These are phyloP conservation scores for Alternaria metachromatica DNA, from an alignment of 2,329 filamentous ascomycete species.

Conservation along the genomic window DNA sequence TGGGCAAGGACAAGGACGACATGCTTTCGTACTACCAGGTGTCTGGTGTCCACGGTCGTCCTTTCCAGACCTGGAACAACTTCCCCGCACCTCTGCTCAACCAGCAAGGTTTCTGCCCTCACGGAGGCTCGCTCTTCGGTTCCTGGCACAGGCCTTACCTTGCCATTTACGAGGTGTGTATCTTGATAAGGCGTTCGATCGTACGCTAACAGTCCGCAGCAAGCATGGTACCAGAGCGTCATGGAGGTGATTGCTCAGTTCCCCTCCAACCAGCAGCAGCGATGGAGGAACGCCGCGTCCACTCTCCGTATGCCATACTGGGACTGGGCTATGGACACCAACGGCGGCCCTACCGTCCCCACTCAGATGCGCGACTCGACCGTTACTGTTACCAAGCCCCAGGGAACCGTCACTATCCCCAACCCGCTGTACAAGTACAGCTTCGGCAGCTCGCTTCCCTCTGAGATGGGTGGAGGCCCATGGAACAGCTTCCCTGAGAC, in stretches of 20 bases:
- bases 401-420: conserved; percentile 46
- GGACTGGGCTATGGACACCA: conserved; percentile 55
- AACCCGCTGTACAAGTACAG: conserved; percentile 58
- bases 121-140: conserved; percentile 76
- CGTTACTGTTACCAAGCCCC: conserved; percentile 53
- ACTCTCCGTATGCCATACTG: conserved; percentile 56
- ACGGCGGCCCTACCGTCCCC: conserved; percentile 37
- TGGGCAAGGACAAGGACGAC: conserved; percentile 68
- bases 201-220: conserved; percentile 35
- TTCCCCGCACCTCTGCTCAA: conserved; percentile 52
- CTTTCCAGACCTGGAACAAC: conserved; percentile 65
- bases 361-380: conserved; percentile 50
- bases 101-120: conserved; percentile 74
- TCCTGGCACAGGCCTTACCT: conserved; percentile 87
- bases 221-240: conserved; percentile 52
- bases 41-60: conserved; percentile 80
- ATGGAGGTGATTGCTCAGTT: conserved; percentile 52
- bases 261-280: conserved; percentile 46
- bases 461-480: conserved; percentile 53
- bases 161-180: conserved; percentile 62
- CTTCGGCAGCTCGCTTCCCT: conserved; percentile 60
- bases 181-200: neutral
- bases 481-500: conserved; percentile 41
- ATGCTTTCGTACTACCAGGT: conserved; percentile 79
- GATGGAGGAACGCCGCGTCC: conserved; percentile 50